phyloP scores from a whole-genome alignment of 2,329 filamentous ascomycete genomes.

The Iodosphaeria phyllophila region DNA sequence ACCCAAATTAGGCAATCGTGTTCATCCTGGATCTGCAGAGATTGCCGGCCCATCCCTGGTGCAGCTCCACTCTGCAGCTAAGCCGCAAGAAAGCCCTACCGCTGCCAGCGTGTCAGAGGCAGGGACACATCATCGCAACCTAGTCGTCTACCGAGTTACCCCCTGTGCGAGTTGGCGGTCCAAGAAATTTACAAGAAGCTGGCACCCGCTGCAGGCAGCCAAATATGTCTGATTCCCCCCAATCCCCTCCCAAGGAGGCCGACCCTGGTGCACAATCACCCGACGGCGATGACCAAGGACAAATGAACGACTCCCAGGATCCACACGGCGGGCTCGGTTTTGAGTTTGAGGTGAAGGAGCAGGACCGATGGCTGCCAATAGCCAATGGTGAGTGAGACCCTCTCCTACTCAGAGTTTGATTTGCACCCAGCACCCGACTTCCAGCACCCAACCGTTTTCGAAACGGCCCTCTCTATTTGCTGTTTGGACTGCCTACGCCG shows the following conservation, averaged over 20 bases:
- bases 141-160: constrained; percentile 18
- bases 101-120: constrained; percentile 38
- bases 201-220: constrained; percentile 49
- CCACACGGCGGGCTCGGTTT: constrained; percentile 62
- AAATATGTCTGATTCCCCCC: constrained; percentile 78
- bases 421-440: constrained; percentile 23
- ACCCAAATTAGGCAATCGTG: constrained; percentile 6
- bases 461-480: too few relatives aligned
- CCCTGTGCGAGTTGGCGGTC: constrained; percentile 37
- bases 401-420: constrained; percentile 22
- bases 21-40: constrained; percentile 14
- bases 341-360: constrained; percentile 98
- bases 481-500: not conserved
- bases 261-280: constrained; percentile 84
- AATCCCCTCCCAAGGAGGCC: constrained; percentile 88
- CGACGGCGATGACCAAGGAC: constrained; percentile 70
- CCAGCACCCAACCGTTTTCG: too few relatives aligned
- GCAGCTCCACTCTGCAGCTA: constrained; percentile 28
- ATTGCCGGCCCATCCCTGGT: constrained; percentile 25
- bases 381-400: constrained; percentile 81
- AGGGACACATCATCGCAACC: constrained; percentile 36
- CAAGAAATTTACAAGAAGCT: constrained; percentile 38
- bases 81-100: constrained; percentile 32
- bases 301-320: constrained; percentile 77
- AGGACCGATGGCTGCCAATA: constrained; percentile 98